Percentiles rank a stretch among this genome's conserved stretches.
Evolutionary conservation across 306 rosid species (phyloP).

Genomic region (Cicer yamashitae): DNA sequence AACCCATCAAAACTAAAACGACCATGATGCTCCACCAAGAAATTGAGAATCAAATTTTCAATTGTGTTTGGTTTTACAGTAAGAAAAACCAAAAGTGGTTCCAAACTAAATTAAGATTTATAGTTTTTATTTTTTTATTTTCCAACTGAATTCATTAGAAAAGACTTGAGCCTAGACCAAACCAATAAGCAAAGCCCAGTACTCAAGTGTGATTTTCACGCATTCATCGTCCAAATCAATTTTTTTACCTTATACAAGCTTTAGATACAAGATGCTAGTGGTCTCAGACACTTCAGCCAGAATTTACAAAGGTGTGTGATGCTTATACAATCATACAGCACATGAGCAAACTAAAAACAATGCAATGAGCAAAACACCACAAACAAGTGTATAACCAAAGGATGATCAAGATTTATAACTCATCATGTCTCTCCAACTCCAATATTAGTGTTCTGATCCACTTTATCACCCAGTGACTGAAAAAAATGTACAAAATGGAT

Average conservation of each 20-base stretch:
- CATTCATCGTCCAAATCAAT: too few relatives aligned
- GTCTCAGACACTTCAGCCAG: slow-evolving; percentile 25
- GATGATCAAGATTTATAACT: slow-evolving; percentile 11
- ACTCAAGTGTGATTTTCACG: too few relatives aligned
- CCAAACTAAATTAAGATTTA: too few relatives aligned
- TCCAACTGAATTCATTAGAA: too few relatives aligned
- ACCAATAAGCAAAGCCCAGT: too few relatives aligned
- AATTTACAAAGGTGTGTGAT: slow-evolving; percentile 43
- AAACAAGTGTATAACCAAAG: neutral
- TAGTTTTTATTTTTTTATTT: too few relatives aligned
- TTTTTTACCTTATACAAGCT: neutral
- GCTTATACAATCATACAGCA: slow-evolving; percentile 36
- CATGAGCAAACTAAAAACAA: neutral
- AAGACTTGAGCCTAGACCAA: too few relatives aligned
- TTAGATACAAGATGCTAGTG: slow-evolving; percentile 22
- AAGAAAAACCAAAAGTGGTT: too few relatives aligned
- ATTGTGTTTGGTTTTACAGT: too few relatives aligned
- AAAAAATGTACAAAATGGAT: slow-evolving; percentile 31
- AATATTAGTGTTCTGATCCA: slow-evolving; percentile 41
- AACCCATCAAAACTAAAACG: slow-evolving; percentile 39
- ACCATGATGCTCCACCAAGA: slow-evolving; percentile 39
- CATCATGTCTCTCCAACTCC: slow-evolving; percentile 38
- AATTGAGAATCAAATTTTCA: slow-evolving; percentile 17
- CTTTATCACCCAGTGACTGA: slow-evolving; percentile 48
- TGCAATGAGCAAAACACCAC: slow-evolving; percentile 25